Percentiles rank a stretch among this genome's conserved stretches.
Evolutionary conservation across 768 basidiomycete genomes (phyloP).

Genomic region (Serpula lacrymans): DNA sequence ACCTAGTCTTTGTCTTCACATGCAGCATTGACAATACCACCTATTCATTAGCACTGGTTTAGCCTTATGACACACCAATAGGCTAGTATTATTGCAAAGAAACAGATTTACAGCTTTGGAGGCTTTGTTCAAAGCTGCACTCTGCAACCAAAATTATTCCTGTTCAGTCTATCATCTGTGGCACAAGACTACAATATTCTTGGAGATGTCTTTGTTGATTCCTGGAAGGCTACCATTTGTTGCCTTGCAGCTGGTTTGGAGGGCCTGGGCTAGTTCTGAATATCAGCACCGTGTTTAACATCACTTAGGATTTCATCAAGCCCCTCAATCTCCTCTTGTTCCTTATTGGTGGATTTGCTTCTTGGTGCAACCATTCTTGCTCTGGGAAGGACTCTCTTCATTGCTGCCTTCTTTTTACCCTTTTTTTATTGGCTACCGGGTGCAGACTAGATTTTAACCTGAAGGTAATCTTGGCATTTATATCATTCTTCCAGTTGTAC

Average conservation of each 20-base stretch:
- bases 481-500: too few species aligned
- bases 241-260: too few species aligned
- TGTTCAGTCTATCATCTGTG: constrained; percentile 24
- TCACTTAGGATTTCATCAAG: too few species aligned
- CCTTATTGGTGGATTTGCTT: too few species aligned
- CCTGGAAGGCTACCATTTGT: too few species aligned
- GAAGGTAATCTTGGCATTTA: too few species aligned
- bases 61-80: constrained; percentile 13
- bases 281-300: constrained; percentile 31
- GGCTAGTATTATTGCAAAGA: constrained; percentile 13
- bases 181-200: constrained; percentile 1
- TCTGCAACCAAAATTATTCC: constrained; percentile 17
- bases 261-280: constrained; percentile 24
- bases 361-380: too few species aligned
- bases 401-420: too few species aligned
- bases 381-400: too few species aligned
- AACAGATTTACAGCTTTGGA: constrained; percentile 15
- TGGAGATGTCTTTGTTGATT: constrained; percentile 21
- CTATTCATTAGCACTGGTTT: constrained; percentile 16
- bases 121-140: constrained; percentile 8
- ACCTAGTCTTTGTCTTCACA: constrained; percentile 18
- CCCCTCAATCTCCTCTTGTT: too few species aligned
- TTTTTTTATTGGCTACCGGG: too few species aligned
- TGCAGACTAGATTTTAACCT: too few species aligned
- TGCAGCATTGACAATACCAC: constrained; percentile 5